Evolutionary conservation across 78 protist species (phyloP).

Genomic region (Pelomyxa schiedti): DNA sequence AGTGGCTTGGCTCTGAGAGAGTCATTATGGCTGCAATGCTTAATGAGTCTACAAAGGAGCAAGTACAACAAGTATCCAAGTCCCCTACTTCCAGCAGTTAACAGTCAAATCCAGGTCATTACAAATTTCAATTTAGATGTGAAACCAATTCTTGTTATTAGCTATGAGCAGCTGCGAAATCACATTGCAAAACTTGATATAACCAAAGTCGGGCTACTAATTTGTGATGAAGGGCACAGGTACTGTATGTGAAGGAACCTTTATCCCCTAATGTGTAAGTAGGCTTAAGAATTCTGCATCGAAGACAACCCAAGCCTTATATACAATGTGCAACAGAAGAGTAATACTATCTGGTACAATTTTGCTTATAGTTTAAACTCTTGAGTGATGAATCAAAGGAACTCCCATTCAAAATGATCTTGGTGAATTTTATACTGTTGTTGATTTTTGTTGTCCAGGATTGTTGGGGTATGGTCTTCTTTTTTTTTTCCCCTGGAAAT

Average conservation of each 20-base stretch:
- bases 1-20: conserved; percentile 47
- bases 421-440: conserved; percentile 54
- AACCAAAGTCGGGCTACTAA: conserved; percentile 18
- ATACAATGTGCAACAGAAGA: conserved; percentile 10
- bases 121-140: conserved; percentile 2
- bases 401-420: conserved; percentile 84
- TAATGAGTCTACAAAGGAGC: too few species aligned
- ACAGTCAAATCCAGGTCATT: conserved; percentile 20
- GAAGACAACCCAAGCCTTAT: conserved; percentile 29
- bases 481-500: too few species aligned
- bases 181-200: conserved; percentile 2
- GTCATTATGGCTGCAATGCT: too few species aligned
- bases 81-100: too few species aligned
- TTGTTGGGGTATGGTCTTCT: too few species aligned
- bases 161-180: conserved; percentile 39
- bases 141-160: conserved; percentile 23
- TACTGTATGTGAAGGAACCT: too few species aligned
- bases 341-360: conserved; percentile 41
- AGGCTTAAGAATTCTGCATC: conserved; percentile 55
- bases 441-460: conserved; percentile 58
- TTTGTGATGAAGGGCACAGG: conserved; percentile 67
- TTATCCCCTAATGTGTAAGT: too few species aligned
- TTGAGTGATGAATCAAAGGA: conserved; percentile 6
- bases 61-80: too few species aligned
- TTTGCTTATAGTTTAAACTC: background rate